Percentiles rank a stretch among this genome's conserved stretches.
These are phyloP conservation scores for Acer campestre DNA, from an alignment of 345 rosid species.

Conservation along the genomic window DNA sequence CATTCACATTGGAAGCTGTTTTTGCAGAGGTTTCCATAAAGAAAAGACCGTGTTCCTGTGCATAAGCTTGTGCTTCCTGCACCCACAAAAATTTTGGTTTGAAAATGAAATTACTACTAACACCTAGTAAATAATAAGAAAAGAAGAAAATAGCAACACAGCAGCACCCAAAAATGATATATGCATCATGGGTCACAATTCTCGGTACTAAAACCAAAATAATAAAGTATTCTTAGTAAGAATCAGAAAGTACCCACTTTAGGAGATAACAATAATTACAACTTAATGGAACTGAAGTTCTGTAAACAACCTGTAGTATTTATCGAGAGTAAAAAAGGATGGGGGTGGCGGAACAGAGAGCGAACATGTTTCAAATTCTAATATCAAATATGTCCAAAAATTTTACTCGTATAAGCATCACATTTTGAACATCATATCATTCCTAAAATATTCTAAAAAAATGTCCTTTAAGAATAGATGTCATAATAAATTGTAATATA, in stretches of 20 bases:
- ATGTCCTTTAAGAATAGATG: not conserved
- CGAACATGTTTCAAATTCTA: not conserved
- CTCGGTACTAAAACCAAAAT: not conserved
- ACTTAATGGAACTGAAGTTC: not conserved
- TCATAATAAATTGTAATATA: not conserved
- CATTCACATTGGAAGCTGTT: conserved; percentile 88
- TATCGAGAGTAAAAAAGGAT: not conserved
- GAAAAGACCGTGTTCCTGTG: conserved; percentile 87
- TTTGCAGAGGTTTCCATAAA: conserved; percentile 98
- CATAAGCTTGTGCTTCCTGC: conserved; percentile 90
- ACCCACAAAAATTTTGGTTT: not conserved
- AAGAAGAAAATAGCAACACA: not conserved
- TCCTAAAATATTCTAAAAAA: not conserved
- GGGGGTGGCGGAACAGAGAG: not conserved
- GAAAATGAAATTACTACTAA: not conserved
- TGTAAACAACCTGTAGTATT: not conserved
- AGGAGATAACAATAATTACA: not conserved
- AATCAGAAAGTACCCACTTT: not conserved
- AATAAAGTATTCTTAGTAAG: not conserved
- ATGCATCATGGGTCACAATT: not conserved
- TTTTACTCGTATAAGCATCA: not conserved
- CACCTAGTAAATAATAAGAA: not conserved
- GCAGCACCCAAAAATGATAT: not conserved
- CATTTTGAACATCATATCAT: not conserved
- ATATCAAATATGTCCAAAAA: not conserved